Evolutionary conservation across 192 early-diverging fungal species (phyloP), one percentile per base, ranked within the genome.

Genomic region (Podila verticillata): DNA sequence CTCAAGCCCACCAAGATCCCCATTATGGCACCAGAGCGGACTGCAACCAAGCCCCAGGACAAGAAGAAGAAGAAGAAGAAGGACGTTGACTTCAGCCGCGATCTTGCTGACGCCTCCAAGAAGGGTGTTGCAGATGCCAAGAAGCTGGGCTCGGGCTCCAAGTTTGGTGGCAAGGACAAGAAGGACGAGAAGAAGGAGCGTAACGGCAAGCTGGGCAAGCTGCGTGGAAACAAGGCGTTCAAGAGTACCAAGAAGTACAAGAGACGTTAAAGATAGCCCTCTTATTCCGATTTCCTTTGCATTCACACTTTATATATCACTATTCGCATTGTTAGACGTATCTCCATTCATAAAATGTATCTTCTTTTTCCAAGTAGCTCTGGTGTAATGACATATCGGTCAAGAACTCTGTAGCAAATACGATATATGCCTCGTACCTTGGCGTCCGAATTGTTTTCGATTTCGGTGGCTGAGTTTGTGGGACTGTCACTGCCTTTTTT

Each of bases 101-200:
- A 87, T 73, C 56, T 87, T 24, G 81, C 84, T 4, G 84, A 82
- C 65, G 57, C 47, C 7, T 73, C 78, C 32, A 87, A 86, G 48
- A 74, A 73, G 47, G 74, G 78, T 2, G 73, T 79, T 20, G 84
- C 70, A 17, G 51, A 82, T n/a, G 82, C 74, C 65, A 78, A 83
- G 66, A 81, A 81, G 60, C n/a, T 70, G 34, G 69, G 82, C 47
- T 64, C 58, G 9, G 68, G 68, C 36, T 51, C 59, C 39, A 69
- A 82, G 65, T 70, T 74, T 62, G 68, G 68, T 15, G 39, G 61
- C 20, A 68, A 68, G 29, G 59, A 63, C 20, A 75, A 66, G 48
- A 73, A 81, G 34, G 82, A 74, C 51, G 61, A 64, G 2, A 72
- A 69, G 64, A 83, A 83, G 67, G 71, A 72, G 15, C 68, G 74